Evolutionary conservation across 2,329 filamentous ascomycete genomes (phyloP), one percentile per base, ranked within the genome.

Genomic region (Cladophialophora psammophila): DNA sequence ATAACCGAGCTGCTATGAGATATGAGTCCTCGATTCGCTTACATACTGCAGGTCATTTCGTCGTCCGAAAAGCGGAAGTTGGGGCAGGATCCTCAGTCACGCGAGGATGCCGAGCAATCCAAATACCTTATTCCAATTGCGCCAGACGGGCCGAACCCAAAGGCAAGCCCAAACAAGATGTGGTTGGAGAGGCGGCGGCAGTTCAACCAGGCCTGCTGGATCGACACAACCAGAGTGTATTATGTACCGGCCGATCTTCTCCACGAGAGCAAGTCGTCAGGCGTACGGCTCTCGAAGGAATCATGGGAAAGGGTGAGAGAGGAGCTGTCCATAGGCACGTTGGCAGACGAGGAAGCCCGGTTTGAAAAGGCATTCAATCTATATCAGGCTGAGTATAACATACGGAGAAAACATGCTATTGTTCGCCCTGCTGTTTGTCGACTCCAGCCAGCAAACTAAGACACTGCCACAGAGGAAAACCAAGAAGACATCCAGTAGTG

Each of bases 71-170:
- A 34, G n/a, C 56, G 36, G 9, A 36, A 34, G 5, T 15, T 3
- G n/a, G n/a, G n/a, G 9, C 55, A 35, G 15, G 55, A n/a, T 13
- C n/a, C 12, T 40, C 35, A 38, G 31, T 6, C 8, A 32, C n/a
- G 36, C 38, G 31, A 18, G 15, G 38, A 42, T 34, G 35, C n/a
- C 12, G 13, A 59, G 31, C 56, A 9, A 31, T 7, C 31, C 56
- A 59, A 59, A n/a, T 20, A 45, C 56, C 56, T 45, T 6, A 45
- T 59, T 18, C 56, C 56, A n/a, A 34, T 59, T 59, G 56, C 26
- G 38, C 38, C 56, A n/a, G 45, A 45, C 18, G n/a, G 15, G 9
- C n/a, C 56, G 32, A 13, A 31, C 31, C 38, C 38, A 40, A 32
- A 6, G 2, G 38, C 36, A 9, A 42, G 5, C 18, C 56, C 36